Base-by-base conservation (phyloP, 2,329 filamentous ascomycete species). In the Fonsecaea nubica region DNA sequence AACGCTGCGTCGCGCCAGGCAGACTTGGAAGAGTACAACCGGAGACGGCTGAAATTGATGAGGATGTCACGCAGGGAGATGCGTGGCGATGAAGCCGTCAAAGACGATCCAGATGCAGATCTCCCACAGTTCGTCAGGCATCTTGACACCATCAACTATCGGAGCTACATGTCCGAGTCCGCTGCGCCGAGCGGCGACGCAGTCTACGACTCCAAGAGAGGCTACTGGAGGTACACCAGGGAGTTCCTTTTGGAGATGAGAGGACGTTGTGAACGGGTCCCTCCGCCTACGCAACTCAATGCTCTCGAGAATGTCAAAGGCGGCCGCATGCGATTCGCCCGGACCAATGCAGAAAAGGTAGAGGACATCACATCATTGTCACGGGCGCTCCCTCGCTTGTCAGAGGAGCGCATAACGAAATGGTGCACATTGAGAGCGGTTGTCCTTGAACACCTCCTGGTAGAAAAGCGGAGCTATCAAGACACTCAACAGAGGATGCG, bases 141-240 rank as follows among this genome's bases (percentile, higher is more conserved):
- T 65, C 67, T 73, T 5, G 72, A 73, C 63, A 71, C 69, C 6
- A 42, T 71, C 59, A 73, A 73, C 54, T 73, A 73, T 53, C 66
- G 67, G 18, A 65, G 61, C 42, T 68, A 65, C 58, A 67, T 72
- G 65, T 13, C 25, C 33, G 66, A 69, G 12, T 21, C 57, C 2
- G 64, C 40, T 4, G 70, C 67, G 25, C 72, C 72, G 2, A 70
- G 58, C 58, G 66, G 64, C 7, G 66, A 72, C 15, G 33, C 53
- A 9, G 68, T 73, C 15, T 73, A 72, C 57, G 61, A 65, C 40
- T 72, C 70, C n/a, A 73, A 73, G 48, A 60, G 63, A 42, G 72
- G 72, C n/a, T 67, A 69, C 53, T 73, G 72, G 72, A 54, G 58
- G 30, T 73, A 73, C 50, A 65, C 21, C 36, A 55, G 9, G 45